Evolutionary conservation across 2,329 filamentous ascomycete genomes (phyloP), one percentile per base, ranked within the genome.

Genomic region (Xylariaceae sp.): DNA sequence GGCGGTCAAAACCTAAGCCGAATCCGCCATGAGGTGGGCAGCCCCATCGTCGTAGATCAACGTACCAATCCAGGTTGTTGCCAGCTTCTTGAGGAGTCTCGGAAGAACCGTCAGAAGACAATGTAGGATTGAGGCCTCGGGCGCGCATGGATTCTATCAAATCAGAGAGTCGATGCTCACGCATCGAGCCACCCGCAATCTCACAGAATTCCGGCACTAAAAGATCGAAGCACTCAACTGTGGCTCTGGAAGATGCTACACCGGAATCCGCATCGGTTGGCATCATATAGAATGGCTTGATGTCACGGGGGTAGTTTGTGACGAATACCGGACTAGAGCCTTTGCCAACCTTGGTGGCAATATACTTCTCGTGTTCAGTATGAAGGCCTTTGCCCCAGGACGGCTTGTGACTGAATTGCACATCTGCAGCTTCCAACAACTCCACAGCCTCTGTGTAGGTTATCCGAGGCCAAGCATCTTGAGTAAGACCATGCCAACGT

Each of bases 281-380:
- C 61, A 69, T 73, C 89, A 92, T 92, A 74, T 92, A 99, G 75
- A 97, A 99, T 9, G 93, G 90, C 76, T 99, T 99, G 72, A 94
- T 86, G 52, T 80, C 78, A 65, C 84, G 84, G n/a, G 94, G 94
- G 71, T 97, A 99, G 73, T 97, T 82, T 11, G 92, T 97, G 64
- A 99, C 86, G 72, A 97, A 97, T 50, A 97, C 81, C 6, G 94
- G 94, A 52, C 82, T 77, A 65, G 73, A 73, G 47, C 77, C 76
- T 35, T 77, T 75, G 51, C 76, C 76, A n/a, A 77, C 74, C 54
- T 73, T 63, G 56, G 84, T 80, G 52, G 94, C 92, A 56, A 99
- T 81, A 72, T 87, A 96, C 71, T 86, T 90, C 76, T 99, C 94
- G 75, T 99, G 94, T 73, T 97, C 93, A 1, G 92, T 88, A 68